Evolutionary conservation across 139 green algal genomes (phyloP), one percentile per base, ranked within the genome.

Genomic region (Limnomonas spitsbergensis): DNA sequence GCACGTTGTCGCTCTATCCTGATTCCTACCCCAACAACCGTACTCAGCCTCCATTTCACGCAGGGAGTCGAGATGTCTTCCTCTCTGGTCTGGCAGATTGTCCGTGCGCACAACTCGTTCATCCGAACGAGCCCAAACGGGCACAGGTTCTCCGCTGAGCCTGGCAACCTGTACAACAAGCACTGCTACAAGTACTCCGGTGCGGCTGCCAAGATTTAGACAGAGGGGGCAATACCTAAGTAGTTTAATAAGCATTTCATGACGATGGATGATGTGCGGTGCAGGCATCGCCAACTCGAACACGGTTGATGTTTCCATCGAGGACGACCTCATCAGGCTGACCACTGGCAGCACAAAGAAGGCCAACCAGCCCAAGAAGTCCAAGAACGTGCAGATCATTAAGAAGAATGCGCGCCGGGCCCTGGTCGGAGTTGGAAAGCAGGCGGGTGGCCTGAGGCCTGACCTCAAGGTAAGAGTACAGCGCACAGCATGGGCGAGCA

Each of bases 171-270:
- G 84, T 90, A 87, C 83, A 92, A 93, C 87, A 88, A 87, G 78
- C 69, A 90, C 88, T 88, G 75, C 81, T 96, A 93, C 91, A 96
- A 95, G 83, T 90, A 92, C 85, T 94, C 88, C 52, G 92, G 92
- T 92, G 47, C 47, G 47, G 47, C 47, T 61, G 14, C n/a, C n/a
- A n/a, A n/a, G n/a, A n/a, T n/a, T n/a, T n/a, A n/a, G n/a, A n/a
- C n/a, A n/a, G n/a, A n/a, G n/a, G n/a, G n/a, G n/a, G n/a, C n/a
- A n/a, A n/a, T n/a, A n/a, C n/a, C n/a, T n/a, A 61, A 14, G 47
- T 14, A 61, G 14, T 61, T 61, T 61, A 61, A 61, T 61, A 61
- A 61, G 20, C 47, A 61, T 61, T 20, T 61, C 47, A 29, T n/a
- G n/a, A n/a, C n/a, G n/a, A n/a, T n/a, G n/a, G n/a, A n/a, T n/a